phyloP scores from a whole-genome alignment of 2,329 filamentous ascomycete species.

The Hymenoscyphus linearis region DNA sequence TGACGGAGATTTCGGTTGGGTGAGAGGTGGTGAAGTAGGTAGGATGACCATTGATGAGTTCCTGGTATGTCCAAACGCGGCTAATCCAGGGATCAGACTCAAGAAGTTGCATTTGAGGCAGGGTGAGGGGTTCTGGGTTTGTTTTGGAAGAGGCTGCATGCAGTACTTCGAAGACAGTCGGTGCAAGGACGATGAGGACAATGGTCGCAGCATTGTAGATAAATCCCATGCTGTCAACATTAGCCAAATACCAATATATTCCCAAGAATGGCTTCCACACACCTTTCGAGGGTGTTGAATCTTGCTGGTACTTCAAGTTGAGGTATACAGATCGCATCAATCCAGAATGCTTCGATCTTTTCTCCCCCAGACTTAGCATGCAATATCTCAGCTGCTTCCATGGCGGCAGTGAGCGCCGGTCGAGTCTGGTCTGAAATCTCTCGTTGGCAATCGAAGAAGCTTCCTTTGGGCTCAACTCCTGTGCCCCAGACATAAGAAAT shows the following conservation, averaged over 20 bases:
- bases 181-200: not conserved
- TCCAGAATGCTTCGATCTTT: slow-evolving; percentile 16
- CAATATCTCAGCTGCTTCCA: slow-evolving; percentile 11
- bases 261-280: not conserved
- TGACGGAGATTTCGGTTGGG: not conserved
- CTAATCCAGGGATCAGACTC: not conserved
- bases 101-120: not conserved
- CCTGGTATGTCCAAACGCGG: not conserved
- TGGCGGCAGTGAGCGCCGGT: slow-evolving; percentile 14
- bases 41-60: not conserved
- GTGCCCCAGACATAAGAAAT: slow-evolving; percentile 19
- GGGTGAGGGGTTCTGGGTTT: not conserved
- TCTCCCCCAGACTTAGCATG: not conserved
- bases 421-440: slow-evolving; percentile 17
- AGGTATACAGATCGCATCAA: slow-evolving; percentile 19
- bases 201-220: not conserved
- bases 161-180: not conserved
- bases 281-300: slow-evolving; percentile 17
- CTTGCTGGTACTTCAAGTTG: slow-evolving; percentile 10
- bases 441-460: slow-evolving; percentile 16
- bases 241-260: not conserved
- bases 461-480: slow-evolving; percentile 10
- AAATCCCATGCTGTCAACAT: not conserved
- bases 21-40: not conserved
- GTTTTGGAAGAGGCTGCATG: not conserved